Evolutionary conservation across 2,329 filamentous ascomycete species (phyloP), one percentile per base, ranked within the genome.

Genomic region (Rutstroemia sp.): DNA sequence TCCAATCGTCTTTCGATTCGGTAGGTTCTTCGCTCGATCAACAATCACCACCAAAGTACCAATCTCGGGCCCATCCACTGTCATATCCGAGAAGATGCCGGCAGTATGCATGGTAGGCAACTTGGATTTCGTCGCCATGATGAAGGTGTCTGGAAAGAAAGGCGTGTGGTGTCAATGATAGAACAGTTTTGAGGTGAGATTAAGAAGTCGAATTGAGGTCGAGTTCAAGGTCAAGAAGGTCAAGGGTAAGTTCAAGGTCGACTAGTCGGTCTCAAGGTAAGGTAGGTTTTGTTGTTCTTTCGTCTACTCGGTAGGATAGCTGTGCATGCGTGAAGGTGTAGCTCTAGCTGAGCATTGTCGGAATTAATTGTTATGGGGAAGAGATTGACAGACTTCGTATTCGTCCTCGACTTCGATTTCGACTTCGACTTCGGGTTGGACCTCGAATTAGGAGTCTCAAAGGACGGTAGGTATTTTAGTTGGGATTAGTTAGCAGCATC

Each of bases 1-100:
- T 56, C 94, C 94, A 78, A 99, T 96, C 5, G 91, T 94, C 77
- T 95, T 95, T 65, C 91, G 78, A 74, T 99, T 99, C 51, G 94
- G 94, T 64, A 99, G 76, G 71, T 99, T 99, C 81, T 96, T 97
- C 52, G 92, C 94, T 64, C 92, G 83, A 75, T 99, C 94, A 67
- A 97, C 83, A 66, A 99, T 86, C 57, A 91, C 81, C 48, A 99
- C 90, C 64, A 99, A 78, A 1, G 92, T 97, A 64, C 94, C 94
- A 67, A 99, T 96, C 58, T 89, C 80, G 3, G 94, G 92, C 1
- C 94, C 94, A 70, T 97, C 92, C 57, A 95, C 82, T 19, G 86
- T 89, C 86, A 95, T 91, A 73, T 96, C 92, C 50, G 92, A 88
- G 73, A 89, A 96, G 71, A 96, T 96, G 68, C 92, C 92, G 4